A percentile compares a stretch with the other conserved stretches of the same genome.
Evolutionary conservation across 805 yeast species (phyloP).

Genomic region (Teunomyces aglyptinius): DNA sequence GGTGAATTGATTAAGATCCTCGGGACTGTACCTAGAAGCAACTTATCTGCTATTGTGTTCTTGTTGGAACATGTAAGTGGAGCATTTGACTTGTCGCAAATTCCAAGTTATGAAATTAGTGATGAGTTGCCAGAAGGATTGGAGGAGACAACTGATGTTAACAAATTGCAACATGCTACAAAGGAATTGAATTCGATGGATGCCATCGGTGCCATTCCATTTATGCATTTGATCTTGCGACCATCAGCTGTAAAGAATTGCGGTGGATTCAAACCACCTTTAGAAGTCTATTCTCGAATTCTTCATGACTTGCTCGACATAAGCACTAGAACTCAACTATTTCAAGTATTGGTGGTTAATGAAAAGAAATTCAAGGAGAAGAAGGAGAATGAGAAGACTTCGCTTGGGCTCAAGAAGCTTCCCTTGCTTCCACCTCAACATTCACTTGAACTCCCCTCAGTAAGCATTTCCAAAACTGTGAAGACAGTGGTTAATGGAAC

Average conservation of each 20-base stretch:
- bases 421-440: conserved; percentile 15
- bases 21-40: conserved; percentile 38
- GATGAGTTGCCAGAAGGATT: conserved; percentile 20
- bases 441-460: conserved; percentile 6
- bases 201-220: conserved; percentile 36
- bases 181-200: conserved; percentile 34
- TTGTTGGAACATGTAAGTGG: conserved; percentile 33
- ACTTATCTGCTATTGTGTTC: conserved; percentile 34
- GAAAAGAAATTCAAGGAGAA: conserved; percentile 27
- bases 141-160: conserved; percentile 5
- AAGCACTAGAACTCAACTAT: conserved; percentile 20
- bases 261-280: conserved; percentile 41
- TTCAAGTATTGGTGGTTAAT: conserved; percentile 20
- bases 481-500: conserved; percentile 2
- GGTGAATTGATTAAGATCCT: conserved; percentile 24
- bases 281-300: conserved; percentile 23
- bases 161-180: conserved; percentile 5
- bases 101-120: conserved; percentile 25
- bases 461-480: neutral
- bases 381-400: conserved; percentile 29
- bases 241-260: conserved; percentile 38
- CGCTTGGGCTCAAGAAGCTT: conserved; percentile 19
- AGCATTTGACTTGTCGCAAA: conserved; percentile 20
- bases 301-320: conserved; percentile 27
- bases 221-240: conserved; percentile 38